phyloP scores from a whole-genome alignment of 106 monocot species.

The Apostasia ramifera region DNA sequence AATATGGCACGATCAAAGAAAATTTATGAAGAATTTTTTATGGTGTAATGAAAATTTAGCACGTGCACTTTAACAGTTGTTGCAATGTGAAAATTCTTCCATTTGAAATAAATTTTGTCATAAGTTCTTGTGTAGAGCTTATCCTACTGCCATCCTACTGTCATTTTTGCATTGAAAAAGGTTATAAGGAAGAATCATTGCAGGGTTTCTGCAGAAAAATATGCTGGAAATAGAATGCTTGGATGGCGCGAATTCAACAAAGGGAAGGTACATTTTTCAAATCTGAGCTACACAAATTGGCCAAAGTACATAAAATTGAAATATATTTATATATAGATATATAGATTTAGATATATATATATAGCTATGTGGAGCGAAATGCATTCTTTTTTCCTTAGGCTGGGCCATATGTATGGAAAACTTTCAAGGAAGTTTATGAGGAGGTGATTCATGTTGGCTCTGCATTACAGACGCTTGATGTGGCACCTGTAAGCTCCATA shows the following conservation, averaged over 20 bases:
- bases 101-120: too few species aligned
- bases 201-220: conserved; percentile 22
- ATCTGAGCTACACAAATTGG: too few species aligned
- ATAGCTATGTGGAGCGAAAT: neutral
- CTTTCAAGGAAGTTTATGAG: conserved; percentile 66
- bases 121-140: too few species aligned
- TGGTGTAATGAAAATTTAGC: too few species aligned
- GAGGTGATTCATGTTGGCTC: conserved; percentile 78
- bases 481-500: conserved; percentile 39
- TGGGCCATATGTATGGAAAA: conserved; percentile 83
- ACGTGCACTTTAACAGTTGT: too few species aligned
- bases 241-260: conserved; percentile 73
- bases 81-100: too few species aligned
- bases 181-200: neutral
- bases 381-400: conserved; percentile 27
- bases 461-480: conserved; percentile 65
- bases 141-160: too few species aligned
- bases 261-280: conserved; percentile 46
- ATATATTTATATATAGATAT: neutral
- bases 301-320: neutral
- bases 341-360: neutral
- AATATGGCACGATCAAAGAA: too few species aligned
- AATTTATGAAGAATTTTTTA: too few species aligned
- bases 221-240: conserved; percentile 62
- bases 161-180: too few species aligned